These are phyloP conservation scores for Malbranchea zuffiana DNA, from an alignment of 2,329 filamentous ascomycete species.

Conservation along the genomic window DNA sequence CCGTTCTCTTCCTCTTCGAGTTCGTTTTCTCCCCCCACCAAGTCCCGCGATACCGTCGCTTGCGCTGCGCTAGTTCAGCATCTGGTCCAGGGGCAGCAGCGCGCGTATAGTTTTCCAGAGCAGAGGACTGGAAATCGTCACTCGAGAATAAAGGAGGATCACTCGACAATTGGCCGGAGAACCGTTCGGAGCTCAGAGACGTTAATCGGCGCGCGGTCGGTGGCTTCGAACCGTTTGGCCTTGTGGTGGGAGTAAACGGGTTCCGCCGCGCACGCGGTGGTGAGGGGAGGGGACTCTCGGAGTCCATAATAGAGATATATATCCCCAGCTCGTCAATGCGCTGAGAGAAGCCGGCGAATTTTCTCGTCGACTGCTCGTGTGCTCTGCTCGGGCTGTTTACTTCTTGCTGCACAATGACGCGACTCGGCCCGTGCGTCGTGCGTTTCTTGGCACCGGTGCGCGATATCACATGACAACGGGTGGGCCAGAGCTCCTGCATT, in stretches of 20 bases:
- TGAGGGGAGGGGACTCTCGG: slow-evolving; percentile 27
- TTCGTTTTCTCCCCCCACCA: slow-evolving; percentile 35
- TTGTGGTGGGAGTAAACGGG: slow-evolving; percentile 20
- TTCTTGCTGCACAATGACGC: slow-evolving; percentile 10
- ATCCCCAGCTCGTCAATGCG: not conserved
- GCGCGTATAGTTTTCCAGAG: slow-evolving; percentile 35
- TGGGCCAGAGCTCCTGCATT: too few species aligned
- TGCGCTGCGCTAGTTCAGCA: slow-evolving; percentile 18
- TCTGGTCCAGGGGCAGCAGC: slow-evolving; percentile 10
- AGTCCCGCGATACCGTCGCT: slow-evolving; percentile 35
- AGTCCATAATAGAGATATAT: slow-evolving; percentile 23
- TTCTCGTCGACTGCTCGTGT: not conserved
- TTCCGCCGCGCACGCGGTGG: slow-evolving; percentile 18
- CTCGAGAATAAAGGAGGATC: slow-evolving; percentile 40
- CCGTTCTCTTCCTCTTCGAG: slow-evolving; percentile 31
- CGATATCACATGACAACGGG: slow-evolving; percentile 5
- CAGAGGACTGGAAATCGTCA: slow-evolving; percentile 37
- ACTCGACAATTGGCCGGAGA: slow-evolving; percentile 24
- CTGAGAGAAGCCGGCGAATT: not conserved
- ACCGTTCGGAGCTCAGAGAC: slow-evolving; percentile 11
- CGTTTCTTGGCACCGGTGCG: not conserved
- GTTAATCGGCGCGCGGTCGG: slow-evolving; percentile 28
- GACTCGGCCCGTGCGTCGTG: slow-evolving; percentile 7
- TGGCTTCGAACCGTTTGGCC: slow-evolving; percentile 19
- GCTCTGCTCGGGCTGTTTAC: not conserved